phyloP scores from a whole-genome alignment of 83 land plant genomes.

The Thuja plicata region DNA sequence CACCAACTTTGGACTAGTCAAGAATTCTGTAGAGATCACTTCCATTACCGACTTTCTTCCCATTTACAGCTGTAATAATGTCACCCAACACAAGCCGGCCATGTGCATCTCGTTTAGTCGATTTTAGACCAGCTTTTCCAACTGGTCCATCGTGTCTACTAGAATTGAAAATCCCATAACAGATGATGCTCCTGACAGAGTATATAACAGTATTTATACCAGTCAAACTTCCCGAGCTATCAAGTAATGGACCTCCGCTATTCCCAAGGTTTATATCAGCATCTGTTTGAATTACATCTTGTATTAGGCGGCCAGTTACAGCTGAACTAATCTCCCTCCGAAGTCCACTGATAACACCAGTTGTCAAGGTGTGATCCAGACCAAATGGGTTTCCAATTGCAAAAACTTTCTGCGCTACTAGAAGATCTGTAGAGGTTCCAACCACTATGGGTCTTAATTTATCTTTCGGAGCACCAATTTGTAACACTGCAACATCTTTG shows the following conservation, averaged over 20 bases:
- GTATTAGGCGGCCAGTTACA: constrained; percentile 97
- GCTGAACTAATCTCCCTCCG: constrained; percentile 97
- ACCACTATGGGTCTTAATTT: constrained; percentile 84
- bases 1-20: constrained; percentile 86
- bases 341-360: constrained; percentile 99
- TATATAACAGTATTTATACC: constrained; percentile 99
- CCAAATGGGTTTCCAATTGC: constrained; percentile 99
- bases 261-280: constrained; percentile 99
- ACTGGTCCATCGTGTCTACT: constrained; percentile 98
- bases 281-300: constrained; percentile 99
- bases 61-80: constrained; percentile 89
- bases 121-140: constrained; percentile 93
- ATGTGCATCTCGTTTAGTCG: constrained; percentile 91
- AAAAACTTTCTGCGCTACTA: constrained; percentile 96
- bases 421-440: constrained; percentile 86
- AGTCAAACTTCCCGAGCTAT: constrained; percentile 90
- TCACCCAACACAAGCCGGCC: constrained; percentile 95
- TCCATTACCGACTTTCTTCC: constrained; percentile 83
- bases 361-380: constrained; percentile 97
- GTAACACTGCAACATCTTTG: constrained; percentile 96
- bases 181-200: constrained; percentile 97
- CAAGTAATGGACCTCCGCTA: constrained; percentile 98
- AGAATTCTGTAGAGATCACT: constrained; percentile 94
- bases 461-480: constrained; percentile 85
- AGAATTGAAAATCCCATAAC: constrained; percentile 99